Percentiles rank a stretch among this genome's conserved stretches.
phyloP scores from a whole-genome alignment of 148 eudicot genomes.

The Diospyros kaki region DNA sequence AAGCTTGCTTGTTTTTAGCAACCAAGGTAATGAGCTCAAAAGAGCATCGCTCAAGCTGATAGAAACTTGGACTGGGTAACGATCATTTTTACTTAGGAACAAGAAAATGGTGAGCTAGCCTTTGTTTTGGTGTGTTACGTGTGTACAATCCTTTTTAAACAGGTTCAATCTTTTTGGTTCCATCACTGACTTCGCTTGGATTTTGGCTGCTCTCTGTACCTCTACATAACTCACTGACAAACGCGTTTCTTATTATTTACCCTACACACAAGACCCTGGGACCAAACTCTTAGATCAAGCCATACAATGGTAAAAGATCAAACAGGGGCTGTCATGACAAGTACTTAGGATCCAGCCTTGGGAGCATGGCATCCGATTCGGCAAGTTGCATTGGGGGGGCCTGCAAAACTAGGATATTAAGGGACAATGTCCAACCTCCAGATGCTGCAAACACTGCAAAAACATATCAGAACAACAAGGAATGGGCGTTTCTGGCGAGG shows the following conservation, averaged over 20 bases:
- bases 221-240: background rate
- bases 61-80: too few species aligned
- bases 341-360: too few species aligned
- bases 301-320: background rate
- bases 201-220: background rate
- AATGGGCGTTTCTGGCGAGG: slow-evolving; percentile 25
- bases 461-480: slow-evolving; percentile 13
- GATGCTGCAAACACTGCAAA: background rate
- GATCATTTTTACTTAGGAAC: too few species aligned
- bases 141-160: too few species aligned
- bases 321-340: background rate
- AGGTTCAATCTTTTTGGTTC: too few species aligned
- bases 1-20: too few species aligned
- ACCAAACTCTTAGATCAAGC: background rate
- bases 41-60: too few species aligned
- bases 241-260: background rate
- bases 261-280: background rate
- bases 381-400: too few species aligned
- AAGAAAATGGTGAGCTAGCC: background rate
- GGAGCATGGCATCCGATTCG: too few species aligned
- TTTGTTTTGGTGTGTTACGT: too few species aligned
- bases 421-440: background rate
- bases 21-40: too few species aligned
- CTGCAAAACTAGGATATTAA: slow-evolving; percentile 3
- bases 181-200: background rate